Conservation (phyloP, 108 stramenopile genomes). For the Nitzschia inconspicua region DNA sequence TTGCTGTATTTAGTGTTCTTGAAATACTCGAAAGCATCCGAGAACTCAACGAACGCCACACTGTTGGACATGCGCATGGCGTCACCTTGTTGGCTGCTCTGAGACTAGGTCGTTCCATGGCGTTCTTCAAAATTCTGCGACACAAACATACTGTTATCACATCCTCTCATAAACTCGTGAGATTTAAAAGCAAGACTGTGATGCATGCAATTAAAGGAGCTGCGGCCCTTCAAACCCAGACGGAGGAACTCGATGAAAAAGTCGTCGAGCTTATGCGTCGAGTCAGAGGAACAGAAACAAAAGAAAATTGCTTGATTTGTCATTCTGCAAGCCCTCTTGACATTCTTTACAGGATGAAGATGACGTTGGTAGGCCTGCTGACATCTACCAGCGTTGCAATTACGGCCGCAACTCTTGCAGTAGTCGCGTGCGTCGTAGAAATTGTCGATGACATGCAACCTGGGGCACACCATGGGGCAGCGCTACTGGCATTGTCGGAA, state of each 20-base stretch:
- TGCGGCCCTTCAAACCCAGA: slow-evolving; percentile 4
- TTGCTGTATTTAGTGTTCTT: slow-evolving; percentile 4
- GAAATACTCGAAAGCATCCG: slow-evolving; percentile 15
- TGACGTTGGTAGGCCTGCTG: no score
- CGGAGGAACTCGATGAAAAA: slow-evolving; percentile 2
- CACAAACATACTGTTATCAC: no score
- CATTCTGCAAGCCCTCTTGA: no score
- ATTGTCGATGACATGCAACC: slow-evolving; percentile 4
- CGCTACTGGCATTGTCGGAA: slow-evolving; percentile 8
- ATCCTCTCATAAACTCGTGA: no score
- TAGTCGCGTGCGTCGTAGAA: slow-evolving; percentile 3
- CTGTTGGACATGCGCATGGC: slow-evolving; percentile 5
- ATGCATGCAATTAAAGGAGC: no score
- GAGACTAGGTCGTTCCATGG: background rate
- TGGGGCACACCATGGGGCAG: slow-evolving; percentile 12
- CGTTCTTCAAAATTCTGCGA: no score
- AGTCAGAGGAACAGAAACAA: background rate
- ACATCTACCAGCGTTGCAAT: no score
- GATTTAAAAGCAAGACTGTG: no score
- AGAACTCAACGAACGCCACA: background rate
- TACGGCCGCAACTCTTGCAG: no score
- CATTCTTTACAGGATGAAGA: no score
- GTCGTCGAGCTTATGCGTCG: background rate
- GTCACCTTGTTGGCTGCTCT: background rate
- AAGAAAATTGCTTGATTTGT: no score